Percentiles rank a stretch among this genome's conserved stretches.
phyloP scores from a whole-genome alignment of 2,329 filamentous ascomycete species.

The Aureobasidium sp. region DNA sequence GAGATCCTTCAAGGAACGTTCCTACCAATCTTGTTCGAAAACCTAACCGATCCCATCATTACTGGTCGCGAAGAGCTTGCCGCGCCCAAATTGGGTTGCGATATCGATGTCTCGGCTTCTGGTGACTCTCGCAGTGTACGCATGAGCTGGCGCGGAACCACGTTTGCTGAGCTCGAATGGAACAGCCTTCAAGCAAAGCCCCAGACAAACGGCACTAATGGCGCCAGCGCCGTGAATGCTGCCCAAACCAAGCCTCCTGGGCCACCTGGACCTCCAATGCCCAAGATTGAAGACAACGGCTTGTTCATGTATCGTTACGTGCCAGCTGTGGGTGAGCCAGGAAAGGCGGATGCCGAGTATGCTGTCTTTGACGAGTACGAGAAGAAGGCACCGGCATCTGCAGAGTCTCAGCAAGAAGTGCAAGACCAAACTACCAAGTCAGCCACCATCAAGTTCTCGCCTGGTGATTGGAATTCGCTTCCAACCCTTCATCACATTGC shows the following conservation, averaged over 20 bases:
- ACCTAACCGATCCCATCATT: conserved; percentile 48
- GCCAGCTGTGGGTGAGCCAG: conserved; percentile 44
- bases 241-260: background rate
- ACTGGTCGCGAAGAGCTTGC: conserved; percentile 52
- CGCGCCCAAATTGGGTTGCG: conserved; percentile 41
- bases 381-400: conserved; percentile 28
- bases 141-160: conserved; percentile 28
- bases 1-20: conserved; percentile 42
- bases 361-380: conserved; percentile 33
- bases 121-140: conserved; percentile 14
- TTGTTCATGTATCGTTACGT: conserved; percentile 51
- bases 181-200: conserved; percentile 16
- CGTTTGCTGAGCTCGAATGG: conserved; percentile 26
- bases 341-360: conserved; percentile 48
- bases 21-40: conserved; percentile 50
- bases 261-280: background rate
- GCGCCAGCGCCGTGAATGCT: conserved; percentile 4
- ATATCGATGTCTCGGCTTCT: conserved; percentile 18
- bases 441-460: conserved; percentile 41
- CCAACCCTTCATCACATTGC: conserved; percentile 55
- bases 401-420: conserved; percentile 11
- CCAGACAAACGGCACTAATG: background rate
- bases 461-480: conserved; percentile 44
- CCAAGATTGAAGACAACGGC: conserved; percentile 33
- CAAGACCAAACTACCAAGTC: conserved; percentile 25